Evolutionary conservation across 495 filamentous ascomycete species (phyloP), one percentile per base, ranked within the genome.

Genomic region (Neurospora sp.): DNA sequence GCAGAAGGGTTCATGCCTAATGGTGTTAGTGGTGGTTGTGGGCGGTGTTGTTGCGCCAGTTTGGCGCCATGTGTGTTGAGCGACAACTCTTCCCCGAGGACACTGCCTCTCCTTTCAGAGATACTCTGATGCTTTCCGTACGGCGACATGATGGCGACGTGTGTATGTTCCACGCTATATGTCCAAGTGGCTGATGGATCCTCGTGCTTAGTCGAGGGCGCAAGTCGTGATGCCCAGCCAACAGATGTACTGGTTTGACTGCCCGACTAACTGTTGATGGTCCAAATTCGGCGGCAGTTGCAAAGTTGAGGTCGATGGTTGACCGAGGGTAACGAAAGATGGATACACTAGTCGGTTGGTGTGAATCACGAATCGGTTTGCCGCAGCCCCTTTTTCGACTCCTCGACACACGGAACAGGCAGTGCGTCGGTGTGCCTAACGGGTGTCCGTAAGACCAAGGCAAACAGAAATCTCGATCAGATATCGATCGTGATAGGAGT

Each of bases 1-100:
- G 85, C 85, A 8, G 85, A 85, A 1, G 87, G 87, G 6, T 86
- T 89, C 72, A 65, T 65, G 53, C 53, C 80, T 86, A 85, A 88
- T 87, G 75, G 84, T 88, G 38, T 86, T 86, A 8, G 86, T 89
- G 87, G 87, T 12, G 87, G 87, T 3, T 86, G 86, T 76, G 86
- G 76, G 3, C 77, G 80, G 3, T 78, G 79, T 70, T 82, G 81
- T 65, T 86, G 86, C 3, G 83, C 75, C 75, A 87, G 82, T 76
- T 88, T 88, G 40, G 79, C 75, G 72, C 72, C 78, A 27, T 81
- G 78, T n/a, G 83, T 85, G 37, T 85, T 81, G 53, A 86, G 74
- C 18, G 79, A 78, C 72, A 85, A 74, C 45, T 86, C 85, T 41
- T 85, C 83, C 75, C 73, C 81, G 69, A 85, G 79, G 8, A 79